Base-by-base conservation (phyloP, 768 basidiomycete genomes). In the Boletales sp. region DNA sequence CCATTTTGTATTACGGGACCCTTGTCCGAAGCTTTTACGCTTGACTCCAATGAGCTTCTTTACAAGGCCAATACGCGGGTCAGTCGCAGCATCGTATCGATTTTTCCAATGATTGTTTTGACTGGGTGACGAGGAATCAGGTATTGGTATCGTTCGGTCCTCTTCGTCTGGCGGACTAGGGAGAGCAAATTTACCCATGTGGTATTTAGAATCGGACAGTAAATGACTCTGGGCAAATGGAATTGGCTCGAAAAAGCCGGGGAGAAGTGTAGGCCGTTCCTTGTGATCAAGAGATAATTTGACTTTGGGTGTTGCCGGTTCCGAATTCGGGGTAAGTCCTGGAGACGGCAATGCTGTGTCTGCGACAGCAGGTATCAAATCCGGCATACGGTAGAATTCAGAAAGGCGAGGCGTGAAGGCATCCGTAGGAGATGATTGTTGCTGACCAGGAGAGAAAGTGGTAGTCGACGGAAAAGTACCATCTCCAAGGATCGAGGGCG, bases 131-230 rank as follows among this genome's bases (percentile, higher is more conserved):
- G 58, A 53, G 5, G 54, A 52, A 15, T 17, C 17, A 24, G 62
- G 61, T 35, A 65, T 50, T 5, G 62, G 56, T 24, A 66, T 64
- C 32, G 67, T 61, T 35, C 62, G 64, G 18, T 74, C 75, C 45
- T 72, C 70, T 45, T 81, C 81, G 34, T 78, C 76, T 4, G 81
- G 80, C 6, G 84, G 83, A 48, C 78, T 85, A 4, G 84, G 81
- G 40, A 87, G 65, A 19, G 76, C 74, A 59, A 90, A 92, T 65
- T 91, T 91, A 29, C 89, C 89, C 21, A 74, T 56, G 43, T 67
- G 63, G 58, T 93, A 91, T 68, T 93, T 93, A 10, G 81, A 81
- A 61, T 92, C 89, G 13, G 81, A 73, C 13, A 73, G 55, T 15
- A 77, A 74, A 61, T 90, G 85, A 39, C 76, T 79, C 10, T 73